These are phyloP conservation scores for Albatrellus ellisii DNA, from an alignment of 768 basidiomycete genomes.

Conservation along the genomic window DNA sequence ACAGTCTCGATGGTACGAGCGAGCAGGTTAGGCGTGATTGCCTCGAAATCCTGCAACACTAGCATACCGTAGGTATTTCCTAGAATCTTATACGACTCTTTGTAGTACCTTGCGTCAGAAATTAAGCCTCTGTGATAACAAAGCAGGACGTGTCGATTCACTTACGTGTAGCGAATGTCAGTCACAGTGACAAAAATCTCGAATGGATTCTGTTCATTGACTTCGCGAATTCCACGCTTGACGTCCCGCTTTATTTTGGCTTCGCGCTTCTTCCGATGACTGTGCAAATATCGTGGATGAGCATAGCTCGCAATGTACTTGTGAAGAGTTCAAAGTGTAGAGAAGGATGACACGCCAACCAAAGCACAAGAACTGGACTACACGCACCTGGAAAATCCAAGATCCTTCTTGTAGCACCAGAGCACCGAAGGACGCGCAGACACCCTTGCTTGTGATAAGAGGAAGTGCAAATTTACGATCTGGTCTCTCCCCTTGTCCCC, in stretches of 20 bases:
- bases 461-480: conserved; percentile 92
- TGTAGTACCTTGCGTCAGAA: conserved; percentile 58
- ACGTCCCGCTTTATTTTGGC: conserved; percentile 94
- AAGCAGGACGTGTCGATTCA: conserved; percentile 13
- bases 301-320: background rate
- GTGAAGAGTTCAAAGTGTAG: background rate
- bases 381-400: conserved; percentile 88
- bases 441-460: conserved; percentile 84
- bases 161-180: conserved; percentile 93
- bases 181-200: conserved; percentile 99
- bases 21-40: conserved; percentile 92
- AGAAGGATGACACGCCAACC: background rate
- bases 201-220: conserved; percentile 93
- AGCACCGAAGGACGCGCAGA: conserved; percentile 84
- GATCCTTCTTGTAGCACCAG: conserved; percentile 99
- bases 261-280: conserved; percentile 94
- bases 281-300: conserved; percentile 16
- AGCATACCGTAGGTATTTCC: conserved; percentile 98
- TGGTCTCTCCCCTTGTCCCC: conserved; percentile 92
- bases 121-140: background rate
- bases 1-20: conserved; percentile 98
- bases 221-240: conserved; percentile 86
- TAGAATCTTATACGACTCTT: conserved; percentile 92
- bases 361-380: no score
- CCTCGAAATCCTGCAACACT: conserved; percentile 95